Evolutionary conservation across 495 filamentous ascomycete genomes (phyloP), one percentile per base, ranked within the genome.

Genomic region (Penicillium dipodomyicola): DNA sequence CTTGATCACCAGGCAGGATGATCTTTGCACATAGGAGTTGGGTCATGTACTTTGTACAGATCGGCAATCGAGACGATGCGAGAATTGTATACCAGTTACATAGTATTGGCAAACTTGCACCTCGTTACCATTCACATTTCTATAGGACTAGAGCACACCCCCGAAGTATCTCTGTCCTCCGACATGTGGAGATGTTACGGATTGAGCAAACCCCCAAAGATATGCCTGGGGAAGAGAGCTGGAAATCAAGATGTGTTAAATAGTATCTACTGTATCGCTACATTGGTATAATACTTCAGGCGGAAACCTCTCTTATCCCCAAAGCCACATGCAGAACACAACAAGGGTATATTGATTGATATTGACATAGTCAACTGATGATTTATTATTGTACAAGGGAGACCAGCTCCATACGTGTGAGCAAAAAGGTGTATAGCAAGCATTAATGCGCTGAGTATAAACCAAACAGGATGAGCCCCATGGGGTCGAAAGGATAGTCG

Each of bases 1-100:
- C 23, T 35, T 32, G 59, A 62, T 65, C 62, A 65, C 54, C 59
- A 42, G 64, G 53, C 59, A 46, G 57, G 54, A 40, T 46, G 60
- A 56, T 57, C 60, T 50, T 60, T 41, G 25, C 32, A 37, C 15
- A 3, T 30, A 27, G 32, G 45, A 5, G 27, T 54, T 37, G 47
- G 58, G 61, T 63, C 63, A 63, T 64, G 64, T 54, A 41, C 49
- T 37, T 37, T 33, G 20, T 43, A 5, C n/a, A 10, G 43, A 47
- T 46, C 30, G 52, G 10, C 43, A 39, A 8, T 25, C 4, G 12
- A 46, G 12, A 19, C 11, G 12, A 14, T 43, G 35, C n/a, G 35
- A 11, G 41, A 43, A 5, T 29, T 32, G 25, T 47, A 29, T 47
- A 29, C 23, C 12, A 19, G 15, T 44, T 30, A 9, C 9, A 27